Conservation (phyloP, 139 green algal genomes). For the Micractinium conductrix region DNA sequence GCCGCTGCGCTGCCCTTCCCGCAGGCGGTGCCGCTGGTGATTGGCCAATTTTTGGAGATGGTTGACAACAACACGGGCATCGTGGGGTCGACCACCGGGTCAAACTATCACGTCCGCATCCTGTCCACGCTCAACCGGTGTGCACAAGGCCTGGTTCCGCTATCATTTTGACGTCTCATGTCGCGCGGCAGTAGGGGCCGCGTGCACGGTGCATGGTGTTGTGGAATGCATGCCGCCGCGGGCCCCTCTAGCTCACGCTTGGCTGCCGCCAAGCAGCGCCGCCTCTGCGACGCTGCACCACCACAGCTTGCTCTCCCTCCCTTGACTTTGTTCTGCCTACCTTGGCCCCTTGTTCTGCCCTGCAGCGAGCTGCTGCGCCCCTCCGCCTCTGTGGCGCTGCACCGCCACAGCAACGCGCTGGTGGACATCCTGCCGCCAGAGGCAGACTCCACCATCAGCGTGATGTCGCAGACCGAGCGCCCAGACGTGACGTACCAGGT, state of each 20-base stretch:
- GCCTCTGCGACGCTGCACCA: no score
- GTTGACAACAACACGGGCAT: slow-evolving; percentile 96
- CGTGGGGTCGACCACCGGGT: slow-evolving; percentile 96
- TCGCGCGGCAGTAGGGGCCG: not conserved
- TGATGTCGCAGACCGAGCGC: slow-evolving; percentile 91
- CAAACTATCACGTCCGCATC: slow-evolving; percentile 89
- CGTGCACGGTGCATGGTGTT: not conserved
- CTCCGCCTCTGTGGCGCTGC: slow-evolving; percentile 92
- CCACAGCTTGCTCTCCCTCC: no score
- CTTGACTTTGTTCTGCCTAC: no score
- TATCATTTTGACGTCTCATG: no score
- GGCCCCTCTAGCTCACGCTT: no score
- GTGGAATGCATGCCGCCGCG: not conserved
- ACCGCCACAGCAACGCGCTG: slow-evolving; percentile 98
- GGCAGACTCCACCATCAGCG: slow-evolving; percentile 96
- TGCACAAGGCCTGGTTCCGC: no score
- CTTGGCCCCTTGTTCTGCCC: not conserved
- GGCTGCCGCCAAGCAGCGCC: not conserved
- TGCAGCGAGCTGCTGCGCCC: slow-evolving; percentile 95
- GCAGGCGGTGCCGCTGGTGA: slow-evolving; percentile 93
- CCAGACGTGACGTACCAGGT: slow-evolving; percentile 96
- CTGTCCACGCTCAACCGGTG: slow-evolving; percentile 83
- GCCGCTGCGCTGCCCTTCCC: not conserved
- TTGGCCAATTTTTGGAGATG: slow-evolving; percentile 99
- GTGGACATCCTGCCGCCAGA: slow-evolving; percentile 99